Conservation (phyloP, 2,329 filamentous ascomycete genomes). For the Xylaria polymorpha region DNA sequence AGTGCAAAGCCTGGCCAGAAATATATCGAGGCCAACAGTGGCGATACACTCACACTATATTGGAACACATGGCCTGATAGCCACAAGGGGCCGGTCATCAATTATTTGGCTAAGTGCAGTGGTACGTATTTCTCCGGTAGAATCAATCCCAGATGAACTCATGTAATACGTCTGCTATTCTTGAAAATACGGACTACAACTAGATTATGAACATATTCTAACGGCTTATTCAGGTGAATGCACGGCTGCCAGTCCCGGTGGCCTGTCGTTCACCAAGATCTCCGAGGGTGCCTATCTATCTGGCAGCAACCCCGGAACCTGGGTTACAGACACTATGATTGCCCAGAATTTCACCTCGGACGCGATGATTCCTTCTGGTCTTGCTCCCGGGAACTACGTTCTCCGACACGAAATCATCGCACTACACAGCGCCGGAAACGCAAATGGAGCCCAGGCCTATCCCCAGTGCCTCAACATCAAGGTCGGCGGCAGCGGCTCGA, state of each 20-base stretch:
- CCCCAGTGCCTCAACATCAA: slow-evolving; percentile 67
- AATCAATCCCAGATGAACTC: not conserved
- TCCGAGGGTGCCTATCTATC: slow-evolving; percentile 43
- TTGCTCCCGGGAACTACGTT: slow-evolving; percentile 61
- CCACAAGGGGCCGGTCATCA: slow-evolving; percentile 53
- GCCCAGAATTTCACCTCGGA: slow-evolving; percentile 60
- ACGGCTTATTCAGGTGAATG: slow-evolving; percentile 45
- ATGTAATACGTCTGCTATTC: not conserved
- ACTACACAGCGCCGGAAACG: slow-evolving; percentile 56
- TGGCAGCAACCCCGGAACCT: slow-evolving; percentile 49
- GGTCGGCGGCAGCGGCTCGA: slow-evolving; percentile 62
- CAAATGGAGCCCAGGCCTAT: slow-evolving; percentile 61
- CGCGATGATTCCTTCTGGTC: slow-evolving; percentile 55
- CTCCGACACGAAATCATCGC: slow-evolving; percentile 63
- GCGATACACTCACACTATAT: slow-evolving; percentile 48
- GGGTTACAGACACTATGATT: slow-evolving; percentile 57
- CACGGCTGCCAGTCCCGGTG: slow-evolving; percentile 44
- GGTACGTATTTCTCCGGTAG: slow-evolving; percentile 30
- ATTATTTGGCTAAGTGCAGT: slow-evolving; percentile 52
- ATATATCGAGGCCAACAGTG: slow-evolving; percentile 44
- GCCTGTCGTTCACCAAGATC: slow-evolving; percentile 50
- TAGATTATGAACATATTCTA: slow-evolving; percentile 2
- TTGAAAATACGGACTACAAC: not conserved
- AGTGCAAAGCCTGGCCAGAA: slow-evolving; percentile 52
- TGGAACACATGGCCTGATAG: slow-evolving; percentile 52